Base-by-base conservation (phyloP, 495 filamentous ascomycete species). In the Hypoxylon perforatum region DNA sequence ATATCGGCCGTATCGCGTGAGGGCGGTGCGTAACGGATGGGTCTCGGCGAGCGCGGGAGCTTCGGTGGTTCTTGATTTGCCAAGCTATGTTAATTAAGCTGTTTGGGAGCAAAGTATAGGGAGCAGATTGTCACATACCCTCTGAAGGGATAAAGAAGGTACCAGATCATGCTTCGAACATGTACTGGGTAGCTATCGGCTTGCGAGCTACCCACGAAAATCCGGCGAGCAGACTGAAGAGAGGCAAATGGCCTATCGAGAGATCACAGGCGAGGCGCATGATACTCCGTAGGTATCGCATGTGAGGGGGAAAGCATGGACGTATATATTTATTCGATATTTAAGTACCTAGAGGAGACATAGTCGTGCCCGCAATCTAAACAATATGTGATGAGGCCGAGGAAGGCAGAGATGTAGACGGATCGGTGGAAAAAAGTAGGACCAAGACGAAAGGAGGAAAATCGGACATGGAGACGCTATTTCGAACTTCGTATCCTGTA, bases 141-240 rank as follows among this genome's bases (percentile, higher is more conserved):
- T 80, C 87, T 78, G 17, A 89, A 78, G 61, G 86, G 86, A 77
- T 87, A 90, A 49, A 90, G 79, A 25, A 89, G 70, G 77, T 88
- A 90, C 87, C 87, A 85, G 71, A 85, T 76, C 82, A 85, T 85
- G 63, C 69, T 75, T 70, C 65, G 58, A 51, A 56, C 51, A 59
- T 35, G 50, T 44, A 41, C 50, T 38, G 35, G 49, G 60, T 55
- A 60, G 57, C 51, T 36, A 65, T 52, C 44, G 55, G 28, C 61
- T 61, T 56, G 50, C 50, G 39, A 64, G 66, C 55, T 44, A 50
- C 45, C 61, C 66, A 72, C 59, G 45, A 70, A 57, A 53, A 51
- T 59, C 45, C 54, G 57, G 54, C 61, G 61, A 60, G 45, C 54
- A 41, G 47, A 56, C 38, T 44, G 36, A 41, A 17, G 47, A 41